Evolutionary conservation across 139 green algal genomes (phyloP), one percentile per base, ranked within the genome.

Genomic region (Chlorella sp.): DNA sequence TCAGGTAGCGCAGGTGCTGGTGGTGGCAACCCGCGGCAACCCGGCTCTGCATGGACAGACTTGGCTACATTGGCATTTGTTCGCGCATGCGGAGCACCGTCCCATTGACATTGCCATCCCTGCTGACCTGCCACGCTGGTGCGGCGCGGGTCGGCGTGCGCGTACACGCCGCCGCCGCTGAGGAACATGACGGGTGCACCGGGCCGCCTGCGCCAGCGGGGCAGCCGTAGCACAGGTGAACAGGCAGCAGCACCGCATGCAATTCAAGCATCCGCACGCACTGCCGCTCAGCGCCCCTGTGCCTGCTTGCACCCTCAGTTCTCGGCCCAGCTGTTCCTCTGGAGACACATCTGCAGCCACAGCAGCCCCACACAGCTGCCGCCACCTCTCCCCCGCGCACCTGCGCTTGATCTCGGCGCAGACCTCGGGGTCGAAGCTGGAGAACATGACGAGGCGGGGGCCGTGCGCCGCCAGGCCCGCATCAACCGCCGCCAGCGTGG

Each of bases 391-490:
- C 2, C 16, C 11, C 16, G 11, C 76, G 14, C 56, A 83, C 77
- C 77, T 83, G 58, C 56, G 85, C 79, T 87, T 87, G 26, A 90
- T 28, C 70, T 84, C 90, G 19, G 81, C 56, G 86, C 94, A 97
- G 16, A 97, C 90, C 54, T 97, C 94, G 2, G 95, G 95, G 88
- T 97, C 94, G 78, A 98, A 98, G 19, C 89, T 95, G 28, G 90
- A 95, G 78, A 96, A 95, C 5, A 98, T 76, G 1, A 98, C 89
- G 77, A 80, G 74, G 24, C 88, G 70, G 36, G 81, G 72, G 62
- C 68, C 77, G 48, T 86, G 56, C 16, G 32, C 43, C 9, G 77
- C 41, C 26, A 86, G 40, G 17, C 72, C 70, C 2, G 41, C n/a
- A 6, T 91, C 70, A 32, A 92, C 80, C 28, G 46, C 69, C 11